These are phyloP conservation scores for Tubosaeta sp. DNA, from an alignment of 768 basidiomycete genomes.

Conservation along the genomic window DNA sequence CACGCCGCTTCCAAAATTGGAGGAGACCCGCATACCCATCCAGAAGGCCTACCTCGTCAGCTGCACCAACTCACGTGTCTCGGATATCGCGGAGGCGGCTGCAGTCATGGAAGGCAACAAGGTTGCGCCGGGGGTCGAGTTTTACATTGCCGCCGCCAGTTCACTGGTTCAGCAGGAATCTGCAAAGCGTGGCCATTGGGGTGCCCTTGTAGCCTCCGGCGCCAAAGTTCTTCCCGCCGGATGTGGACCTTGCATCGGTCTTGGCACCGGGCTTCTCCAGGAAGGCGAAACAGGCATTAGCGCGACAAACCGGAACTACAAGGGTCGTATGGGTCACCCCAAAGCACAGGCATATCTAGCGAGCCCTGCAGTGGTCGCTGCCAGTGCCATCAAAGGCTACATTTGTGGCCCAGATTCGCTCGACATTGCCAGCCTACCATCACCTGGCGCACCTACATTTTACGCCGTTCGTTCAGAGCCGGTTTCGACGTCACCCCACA, in stretches of 20 bases:
- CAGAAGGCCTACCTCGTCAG: constrained; percentile 98
- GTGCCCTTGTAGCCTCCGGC: constrained; percentile 76
- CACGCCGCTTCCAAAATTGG: constrained; percentile 86
- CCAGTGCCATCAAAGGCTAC: constrained; percentile 88
- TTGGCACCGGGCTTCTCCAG: constrained; percentile 88
- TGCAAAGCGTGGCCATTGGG: constrained; percentile 86
- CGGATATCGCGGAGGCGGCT: constrained; percentile 91
- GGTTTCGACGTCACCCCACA: constrained; percentile 25
- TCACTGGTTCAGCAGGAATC: constrained; percentile 89
- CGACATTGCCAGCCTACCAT: constrained; percentile 49
- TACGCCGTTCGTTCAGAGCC: constrained; percentile 40
- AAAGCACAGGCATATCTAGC: constrained; percentile 94
- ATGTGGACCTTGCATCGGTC: constrained; percentile 97
- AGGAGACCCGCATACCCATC: constrained; percentile 69
- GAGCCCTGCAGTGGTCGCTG: constrained; percentile 95
- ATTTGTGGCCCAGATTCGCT: constrained; percentile 80
- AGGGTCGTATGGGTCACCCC: constrained; percentile 97
- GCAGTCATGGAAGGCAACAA: constrained; percentile 78
- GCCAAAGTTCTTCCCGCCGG: constrained; percentile 93
- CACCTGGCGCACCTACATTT: constrained; percentile 52
- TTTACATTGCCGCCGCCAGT: constrained; percentile 95
- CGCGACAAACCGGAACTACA: constrained; percentile 98
- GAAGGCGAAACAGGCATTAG: constrained; percentile 96
- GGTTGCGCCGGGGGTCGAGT: constrained; percentile 87
- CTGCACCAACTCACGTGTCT: constrained; percentile 96